Percentiles rank a stretch among this genome's conserved stretches.
Conservation (phyloP, 2,329 filamentous ascomycete species). For the Fusarium fujikuroi region DNA sequence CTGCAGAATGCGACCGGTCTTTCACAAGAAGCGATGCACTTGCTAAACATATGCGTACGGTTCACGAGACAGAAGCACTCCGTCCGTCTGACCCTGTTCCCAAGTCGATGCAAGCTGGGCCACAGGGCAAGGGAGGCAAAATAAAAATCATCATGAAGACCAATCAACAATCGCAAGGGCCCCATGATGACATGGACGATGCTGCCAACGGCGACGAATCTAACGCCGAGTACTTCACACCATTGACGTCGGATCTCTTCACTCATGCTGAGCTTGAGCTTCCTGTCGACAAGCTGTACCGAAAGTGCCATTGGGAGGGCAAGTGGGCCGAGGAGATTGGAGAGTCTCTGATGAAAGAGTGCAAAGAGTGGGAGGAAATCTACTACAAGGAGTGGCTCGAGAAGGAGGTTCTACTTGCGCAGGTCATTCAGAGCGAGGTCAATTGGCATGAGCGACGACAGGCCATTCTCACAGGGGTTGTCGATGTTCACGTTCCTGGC, state of each 20-base stretch:
- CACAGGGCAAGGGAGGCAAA: conserved; percentile 60
- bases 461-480: conserved; percentile 62
- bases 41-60: conserved; percentile 98
- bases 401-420: conserved; percentile 82
- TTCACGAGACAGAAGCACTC: conserved; percentile 95
- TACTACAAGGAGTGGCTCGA: conserved; percentile 80
- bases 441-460: conserved; percentile 71
- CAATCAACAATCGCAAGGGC: conserved; percentile 64
- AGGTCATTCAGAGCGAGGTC: conserved; percentile 73
- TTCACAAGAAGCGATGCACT: conserved; percentile 96
- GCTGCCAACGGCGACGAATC: conserved; percentile 65
- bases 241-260: conserved; percentile 69
- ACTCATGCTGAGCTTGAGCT: conserved; percentile 71
- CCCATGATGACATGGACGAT: conserved; percentile 67
- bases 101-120: conserved; percentile 69
- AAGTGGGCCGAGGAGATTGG: conserved; percentile 77
- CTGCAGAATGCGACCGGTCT: conserved; percentile 90
- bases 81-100: conserved; percentile 81
- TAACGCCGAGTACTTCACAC: conserved; percentile 68
- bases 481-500: conserved; percentile 56
- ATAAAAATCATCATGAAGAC: conserved; percentile 74
- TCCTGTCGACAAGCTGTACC: conserved; percentile 68
- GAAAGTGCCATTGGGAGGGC: conserved; percentile 76
- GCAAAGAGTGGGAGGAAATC: conserved; percentile 71
- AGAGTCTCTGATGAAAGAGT: conserved; percentile 71